These are phyloP conservation scores for Ascochyta clinopodiicola DNA, from an alignment of 2,329 filamentous ascomycete species.

Conservation along the genomic window DNA sequence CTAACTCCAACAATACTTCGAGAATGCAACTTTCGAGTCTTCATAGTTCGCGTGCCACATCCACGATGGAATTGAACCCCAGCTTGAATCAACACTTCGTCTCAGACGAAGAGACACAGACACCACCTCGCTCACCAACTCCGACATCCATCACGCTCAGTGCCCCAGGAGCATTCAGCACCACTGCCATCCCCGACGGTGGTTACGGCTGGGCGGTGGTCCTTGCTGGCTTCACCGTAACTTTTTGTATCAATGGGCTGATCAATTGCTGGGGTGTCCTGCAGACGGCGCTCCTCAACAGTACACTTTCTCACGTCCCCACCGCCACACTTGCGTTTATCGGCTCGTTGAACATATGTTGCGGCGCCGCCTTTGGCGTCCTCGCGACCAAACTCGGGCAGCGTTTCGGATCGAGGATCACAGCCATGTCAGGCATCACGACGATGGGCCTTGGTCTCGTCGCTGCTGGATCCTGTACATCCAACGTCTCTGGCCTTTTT, in stretches of 20 bases:
- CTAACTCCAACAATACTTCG: slow-evolving; percentile 2
- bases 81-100: not conserved
- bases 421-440: slow-evolving; percentile 57
- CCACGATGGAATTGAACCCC: slow-evolving; percentile 2
- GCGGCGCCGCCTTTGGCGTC: slow-evolving; percentile 61
- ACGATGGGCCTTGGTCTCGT: slow-evolving; percentile 60
- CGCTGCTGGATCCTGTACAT: slow-evolving; percentile 54
- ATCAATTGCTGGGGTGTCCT: slow-evolving; percentile 67
- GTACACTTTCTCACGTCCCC: slow-evolving; percentile 50
- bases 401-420: slow-evolving; percentile 56
- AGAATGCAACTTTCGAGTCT: not conserved
- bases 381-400: slow-evolving; percentile 60
- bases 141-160: not conserved
- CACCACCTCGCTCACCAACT: slow-evolving; percentile 5
- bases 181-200: slow-evolving; percentile 55
- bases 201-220: slow-evolving; percentile 66
- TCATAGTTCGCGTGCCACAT: not conserved
- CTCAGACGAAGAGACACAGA: slow-evolving; percentile 12
- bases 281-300: slow-evolving; percentile 62
- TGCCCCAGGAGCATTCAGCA: slow-evolving; percentile 11
- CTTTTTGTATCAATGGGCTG: slow-evolving; percentile 61
- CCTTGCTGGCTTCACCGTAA: slow-evolving; percentile 56
- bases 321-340: slow-evolving; percentile 65
- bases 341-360: slow-evolving; percentile 60
- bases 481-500: slow-evolving; percentile 48